Evolutionary conservation across 2,329 filamentous ascomycete species (phyloP), one percentile per base, ranked within the genome.

Genomic region (Penicillium sp.): DNA sequence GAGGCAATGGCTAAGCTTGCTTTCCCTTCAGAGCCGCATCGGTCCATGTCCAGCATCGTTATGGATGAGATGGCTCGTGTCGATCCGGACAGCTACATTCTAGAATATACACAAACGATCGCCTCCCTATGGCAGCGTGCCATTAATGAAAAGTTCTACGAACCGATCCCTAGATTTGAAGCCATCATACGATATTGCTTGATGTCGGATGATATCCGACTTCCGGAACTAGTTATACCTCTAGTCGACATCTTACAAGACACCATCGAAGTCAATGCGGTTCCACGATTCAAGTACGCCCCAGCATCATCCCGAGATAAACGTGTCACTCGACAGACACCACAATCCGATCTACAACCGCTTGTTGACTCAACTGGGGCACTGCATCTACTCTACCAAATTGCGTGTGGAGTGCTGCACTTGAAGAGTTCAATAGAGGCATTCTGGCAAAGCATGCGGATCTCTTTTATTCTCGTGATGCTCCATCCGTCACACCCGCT

Each of bases 371-470:
- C 81, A 1, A 77, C 80, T 10, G 76, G 78, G 19, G 80, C 81
- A 18, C 71, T 87, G 6, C 74, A 79, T 14, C 67, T 86, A 11
- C 75, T 87, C 7, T 76, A 82, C 47, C 68, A 78, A 8, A 70
- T 85, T 26, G 78, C 78, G 45, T 77, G 71, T 36, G 77, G 73
- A 56, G 79, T 81, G 54, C 64, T 78, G 7, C 72, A 75, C 26
- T 53, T 70, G 4, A 73, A 77, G 16, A 69, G 71, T 2, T 73
- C 78, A 2, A 67, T 76, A 19, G 66, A 71, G 16, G 70, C 65
- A 11, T 81, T 87, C 61, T 87, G 84, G 84, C 71, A 73, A 30
- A 67, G 71, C n/a, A 79, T 86, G 53, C 76, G 80, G 11, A 79
- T 79, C 51, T 79, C 81, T 32, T 84, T 84, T 61, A 75, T 82